Evolutionary conservation across 176 grass and related monocot species (phyloP), one percentile per base, ranked within the genome.

Genomic region (Oryza glumipatula): DNA sequence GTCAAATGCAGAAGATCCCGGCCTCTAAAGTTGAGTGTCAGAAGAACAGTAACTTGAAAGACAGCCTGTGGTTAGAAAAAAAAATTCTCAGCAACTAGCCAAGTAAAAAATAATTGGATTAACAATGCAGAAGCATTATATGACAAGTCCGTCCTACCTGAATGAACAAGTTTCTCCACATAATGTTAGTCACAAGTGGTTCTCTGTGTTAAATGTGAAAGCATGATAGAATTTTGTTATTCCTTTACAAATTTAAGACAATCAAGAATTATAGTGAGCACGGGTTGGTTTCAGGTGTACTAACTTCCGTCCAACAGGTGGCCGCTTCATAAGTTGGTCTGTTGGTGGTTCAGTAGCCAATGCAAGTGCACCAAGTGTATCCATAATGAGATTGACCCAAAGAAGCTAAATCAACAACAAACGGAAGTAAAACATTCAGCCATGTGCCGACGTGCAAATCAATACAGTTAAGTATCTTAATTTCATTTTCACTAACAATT

Each of bases 321-420:
- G 9, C 8, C 77, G 85, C 76, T 76, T 92, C 96, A 98, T 94
- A 72, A 94, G 91, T 48, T 92, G 75, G 76, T 98, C 91, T 9
- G 93, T 96, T 56, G 96, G 96, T 81, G 93, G 89, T 92, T 98
- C 96, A 23, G 96, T 98, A 17, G 96, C 96, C 88, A 98, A 95
- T 61, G 96, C 96, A 75, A 98, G 89, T 78, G 96, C 96, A 49
- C 96, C 96, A 75, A 98, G 96, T 44, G 96, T 98, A 81, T 98
- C 96, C 96, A 98, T 98, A 19, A 98, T 98, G 68, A 98, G 93
- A 80, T 98, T 98, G 73, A 98, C 93, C 96, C 96, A 98, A 39
- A 98, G 88, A 88, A 98, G 93, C 96, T 98, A 87, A 67, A 71
- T 86, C 11, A 84, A 36, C 56, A 84, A 67, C 76, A 71, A 70